These are phyloP conservation scores for Psilocybe cyanescens DNA, from an alignment of 768 basidiomycete species.

Conservation along the genomic window DNA sequence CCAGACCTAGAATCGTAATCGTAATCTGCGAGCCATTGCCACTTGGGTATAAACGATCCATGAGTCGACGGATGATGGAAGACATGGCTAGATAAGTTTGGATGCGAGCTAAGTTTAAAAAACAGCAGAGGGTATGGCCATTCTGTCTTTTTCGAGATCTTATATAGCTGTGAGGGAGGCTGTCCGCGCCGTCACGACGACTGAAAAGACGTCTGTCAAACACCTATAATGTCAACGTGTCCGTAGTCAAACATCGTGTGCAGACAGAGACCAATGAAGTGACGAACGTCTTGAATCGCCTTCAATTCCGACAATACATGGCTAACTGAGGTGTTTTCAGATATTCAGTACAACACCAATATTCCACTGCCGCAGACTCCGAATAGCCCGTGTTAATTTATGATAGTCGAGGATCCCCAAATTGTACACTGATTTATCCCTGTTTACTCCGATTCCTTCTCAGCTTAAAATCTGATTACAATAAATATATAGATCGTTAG, in stretches of 20 bases:
- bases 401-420: too few relatives aligned
- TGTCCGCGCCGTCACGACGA: neutral
- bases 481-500: too few relatives aligned
- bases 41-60: conserved; percentile 32
- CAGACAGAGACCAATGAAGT: too few relatives aligned
- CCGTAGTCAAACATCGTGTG: neutral
- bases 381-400: too few relatives aligned
- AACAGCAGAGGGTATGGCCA: neutral
- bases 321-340: too few relatives aligned
- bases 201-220: neutral
- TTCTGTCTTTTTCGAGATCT: neutral
- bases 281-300: too few relatives aligned
- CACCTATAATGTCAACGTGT: neutral
- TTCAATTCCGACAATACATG: too few relatives aligned
- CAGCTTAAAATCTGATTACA: too few relatives aligned
- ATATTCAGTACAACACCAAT: too few relatives aligned
- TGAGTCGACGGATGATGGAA: conserved; percentile 28
- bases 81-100: conserved; percentile 12
- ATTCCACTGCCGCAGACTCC: too few relatives aligned
- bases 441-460: too few relatives aligned
- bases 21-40: conserved; percentile 10
- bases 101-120: neutral
- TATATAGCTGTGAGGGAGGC: neutral
- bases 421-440: too few relatives aligned
- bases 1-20: conserved; percentile 40